Evolutionary conservation across 2,329 filamentous ascomycete genomes (phyloP), one percentile per base, ranked within the genome.

Genomic region (Fusarium coicis): DNA sequence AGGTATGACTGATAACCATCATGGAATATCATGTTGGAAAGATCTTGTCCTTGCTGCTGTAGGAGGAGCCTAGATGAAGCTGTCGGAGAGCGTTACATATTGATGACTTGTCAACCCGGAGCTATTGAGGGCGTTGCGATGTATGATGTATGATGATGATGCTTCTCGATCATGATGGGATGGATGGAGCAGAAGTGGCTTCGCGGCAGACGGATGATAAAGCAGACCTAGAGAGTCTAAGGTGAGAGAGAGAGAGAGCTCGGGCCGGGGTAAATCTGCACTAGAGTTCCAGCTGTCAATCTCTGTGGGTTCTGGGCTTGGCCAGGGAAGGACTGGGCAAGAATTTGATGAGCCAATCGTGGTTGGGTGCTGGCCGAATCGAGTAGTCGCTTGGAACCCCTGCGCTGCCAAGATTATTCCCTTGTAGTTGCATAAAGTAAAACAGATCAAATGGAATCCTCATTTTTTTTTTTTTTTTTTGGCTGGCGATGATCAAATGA

Each of bases 371-470:
- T 64, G 66, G 65, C 76, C 76, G 47, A 78, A 78, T 78, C 73
- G 75, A 78, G 76, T 77, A 78, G 76, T 78, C 66, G 62, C 66
- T 69, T 68, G 63, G 49, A 60, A 76, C 59, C 76, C 76, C 59
- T 77, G 76, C 63, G 47, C 36, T 55, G 61, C 61, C 42, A 52
- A 54, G 28, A 56, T 28, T 43, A n/a, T 36, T 44, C n/a, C 64
- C 66, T 63, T 54, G 37, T 73, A 66, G 42, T 36, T 71, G 63
- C 67, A 73, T 66, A 70, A 66, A 55, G 56, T 26, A 46, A 59
- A 42, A 62, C n/a, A 61, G 21, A 49, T 30, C 39, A 44, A 40
- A 52, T 66, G 23, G 46, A 40, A 67, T 53, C 44, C 49, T 50
- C 11, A 12, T 28, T 34, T 32, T 26, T 26, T 23, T 19, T 57